A percentile compares a stretch with the other conserved stretches of the same genome.
Conservation (phyloP, 192 early-diverging fungal genomes). For the Coemansia sp. region DNA sequence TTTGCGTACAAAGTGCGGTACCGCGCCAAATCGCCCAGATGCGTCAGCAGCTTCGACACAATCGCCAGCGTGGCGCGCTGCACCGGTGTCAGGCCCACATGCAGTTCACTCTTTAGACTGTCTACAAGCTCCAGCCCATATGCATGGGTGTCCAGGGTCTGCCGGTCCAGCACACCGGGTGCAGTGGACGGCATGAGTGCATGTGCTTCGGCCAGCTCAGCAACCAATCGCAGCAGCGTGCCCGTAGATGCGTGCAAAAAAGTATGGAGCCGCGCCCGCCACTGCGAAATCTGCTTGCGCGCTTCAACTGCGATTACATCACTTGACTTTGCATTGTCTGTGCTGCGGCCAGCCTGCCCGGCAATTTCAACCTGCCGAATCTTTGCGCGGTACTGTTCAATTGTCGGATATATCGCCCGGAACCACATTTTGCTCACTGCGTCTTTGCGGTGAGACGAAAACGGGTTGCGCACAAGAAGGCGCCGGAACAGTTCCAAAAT, state of each 20-base stretch:
- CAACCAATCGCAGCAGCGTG: conserved; percentile 27
- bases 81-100: conserved; percentile 20
- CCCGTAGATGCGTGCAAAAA: conserved; percentile 43
- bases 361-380: conserved; percentile 32
- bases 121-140: conserved; percentile 37
- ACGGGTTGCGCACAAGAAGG: conserved; percentile 47
- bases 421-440: conserved; percentile 50
- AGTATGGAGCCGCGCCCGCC: conserved; percentile 39
- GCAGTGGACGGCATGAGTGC: conserved; percentile 19
- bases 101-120: conserved; percentile 29
- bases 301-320: conserved; percentile 3
- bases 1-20: conserved; percentile 36
- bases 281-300: conserved; percentile 28
- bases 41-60: conserved; percentile 27
- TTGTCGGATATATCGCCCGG: conserved; percentile 35
- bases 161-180: conserved; percentile 30
- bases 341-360: neutral
- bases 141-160: conserved; percentile 25
- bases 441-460: conserved; percentile 47
- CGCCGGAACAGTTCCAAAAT: conserved; percentile 42
- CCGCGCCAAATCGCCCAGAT: conserved; percentile 47
- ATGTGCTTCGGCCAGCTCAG: conserved; percentile 36
- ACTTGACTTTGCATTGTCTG: neutral
- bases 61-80: conserved; percentile 37
- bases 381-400: conserved; percentile 47